A percentile compares a stretch with the other conserved stretches of the same genome.
Evolutionary conservation across 1,139 yeast species (phyloP).

Genomic region (Hyphopichia khmerensis): DNA sequence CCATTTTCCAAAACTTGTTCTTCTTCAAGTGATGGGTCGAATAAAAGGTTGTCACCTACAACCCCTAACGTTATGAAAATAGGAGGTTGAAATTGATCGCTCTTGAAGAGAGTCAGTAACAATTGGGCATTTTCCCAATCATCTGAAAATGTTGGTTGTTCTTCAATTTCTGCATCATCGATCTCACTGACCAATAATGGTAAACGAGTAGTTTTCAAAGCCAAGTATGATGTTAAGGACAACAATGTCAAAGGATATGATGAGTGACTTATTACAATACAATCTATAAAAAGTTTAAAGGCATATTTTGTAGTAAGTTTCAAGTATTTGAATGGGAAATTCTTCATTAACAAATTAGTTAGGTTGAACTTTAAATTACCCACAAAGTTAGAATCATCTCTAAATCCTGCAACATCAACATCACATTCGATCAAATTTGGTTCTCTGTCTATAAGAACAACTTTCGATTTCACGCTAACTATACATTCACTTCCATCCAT

Average conservation of each 20-base stretch:
- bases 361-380: constrained; percentile 56
- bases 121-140: constrained; percentile 67
- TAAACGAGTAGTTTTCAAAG: constrained; percentile 72
- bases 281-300: constrained; percentile 75
- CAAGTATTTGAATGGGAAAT: constrained; percentile 51
- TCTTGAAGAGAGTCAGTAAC: constrained; percentile 34
- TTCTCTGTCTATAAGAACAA: constrained; percentile 52
- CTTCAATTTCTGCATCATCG: constrained; percentile 64
- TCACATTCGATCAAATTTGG: constrained; percentile 64
- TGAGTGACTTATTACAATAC: constrained; percentile 65
- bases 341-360: constrained; percentile 44
- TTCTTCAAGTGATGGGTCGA: constrained; percentile 86
- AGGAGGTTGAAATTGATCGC: constrained; percentile 60
- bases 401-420: constrained; percentile 68
- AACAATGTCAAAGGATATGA: constrained; percentile 75
- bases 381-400: constrained; percentile 68
- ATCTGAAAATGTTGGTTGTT: constrained; percentile 88
- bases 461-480: constrained; percentile 84
- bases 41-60: constrained; percentile 61
- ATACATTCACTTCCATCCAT: constrained; percentile 92
- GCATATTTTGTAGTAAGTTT: constrained; percentile 71
- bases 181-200: constrained; percentile 70
- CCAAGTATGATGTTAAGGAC: constrained; percentile 77
- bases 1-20: constrained; percentile 87
- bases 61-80: constrained; percentile 72